A percentile compares a stretch with the other conserved stretches of the same genome.
phyloP scores from a whole-genome alignment of 106 monocot genomes.

The Dendrobium nobile region DNA sequence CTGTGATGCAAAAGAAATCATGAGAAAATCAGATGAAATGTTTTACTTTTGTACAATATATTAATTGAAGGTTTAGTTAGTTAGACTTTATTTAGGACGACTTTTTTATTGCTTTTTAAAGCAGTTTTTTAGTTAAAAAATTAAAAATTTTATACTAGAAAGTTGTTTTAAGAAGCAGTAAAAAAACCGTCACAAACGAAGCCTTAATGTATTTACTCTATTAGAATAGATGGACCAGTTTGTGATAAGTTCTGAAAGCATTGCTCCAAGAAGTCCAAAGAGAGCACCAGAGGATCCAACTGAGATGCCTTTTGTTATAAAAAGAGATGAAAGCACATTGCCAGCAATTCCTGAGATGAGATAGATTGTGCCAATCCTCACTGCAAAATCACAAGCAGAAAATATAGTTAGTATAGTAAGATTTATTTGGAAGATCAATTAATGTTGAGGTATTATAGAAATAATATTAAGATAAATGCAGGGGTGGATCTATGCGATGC shows the following conservation, averaged over 20 bases:
- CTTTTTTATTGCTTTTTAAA: too few species aligned
- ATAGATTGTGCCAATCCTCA: conserved; percentile 48
- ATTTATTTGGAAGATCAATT: background rate
- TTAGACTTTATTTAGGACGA: too few species aligned
- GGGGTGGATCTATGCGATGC: too few species aligned
- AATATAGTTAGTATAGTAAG: background rate
- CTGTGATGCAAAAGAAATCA: conserved; percentile 11
- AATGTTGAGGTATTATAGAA: too few species aligned
- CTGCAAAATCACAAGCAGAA: conserved; percentile 23
- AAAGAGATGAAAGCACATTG: conserved; percentile 47
- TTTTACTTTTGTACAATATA: too few species aligned
- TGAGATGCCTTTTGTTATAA: conserved; percentile 45
- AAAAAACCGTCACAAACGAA: too few species aligned
- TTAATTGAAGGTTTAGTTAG: too few species aligned
- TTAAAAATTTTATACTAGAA: too few species aligned
- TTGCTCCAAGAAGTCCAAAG: conserved; percentile 74
- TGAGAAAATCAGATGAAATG: background rate
- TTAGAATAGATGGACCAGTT: conserved; percentile 70
- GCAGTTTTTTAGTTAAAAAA: too few species aligned
- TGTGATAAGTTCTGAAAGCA: conserved; percentile 69
- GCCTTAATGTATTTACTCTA: conserved; percentile 16
- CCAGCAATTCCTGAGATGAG: conserved; percentile 62
- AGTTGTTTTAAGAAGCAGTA: too few species aligned
- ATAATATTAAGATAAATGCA: too few species aligned
- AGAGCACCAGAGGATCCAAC: conserved; percentile 77